phyloP scores from a whole-genome alignment of 2,329 filamentous ascomycete species.

The Dactylellina parvicollis region DNA sequence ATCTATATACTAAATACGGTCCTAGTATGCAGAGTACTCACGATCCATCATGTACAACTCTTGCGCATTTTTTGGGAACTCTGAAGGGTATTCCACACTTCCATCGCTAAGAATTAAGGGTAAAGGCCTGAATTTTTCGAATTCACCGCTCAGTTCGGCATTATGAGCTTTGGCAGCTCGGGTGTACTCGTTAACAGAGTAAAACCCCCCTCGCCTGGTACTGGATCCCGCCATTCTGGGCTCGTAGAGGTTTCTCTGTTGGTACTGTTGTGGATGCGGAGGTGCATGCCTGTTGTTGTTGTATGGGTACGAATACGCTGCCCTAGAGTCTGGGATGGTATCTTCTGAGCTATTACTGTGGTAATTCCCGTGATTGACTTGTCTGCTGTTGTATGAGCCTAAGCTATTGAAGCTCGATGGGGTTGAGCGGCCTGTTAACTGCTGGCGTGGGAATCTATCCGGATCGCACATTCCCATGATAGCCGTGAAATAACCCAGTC shows the following conservation, averaged over 20 bases:
- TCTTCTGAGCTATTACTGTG: slow-evolving; percentile 43
- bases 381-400: slow-evolving; percentile 30
- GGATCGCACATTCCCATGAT: slow-evolving; percentile 52
- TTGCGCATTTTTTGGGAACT: slow-evolving; percentile 48
- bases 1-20: neutral
- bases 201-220: slow-evolving; percentile 38
- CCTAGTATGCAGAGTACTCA: slow-evolving; percentile 5
- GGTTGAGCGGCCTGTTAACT: slow-evolving; percentile 24
- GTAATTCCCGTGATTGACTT: slow-evolving; percentile 36
- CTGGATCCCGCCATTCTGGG: slow-evolving; percentile 51
- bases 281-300: slow-evolving; percentile 4
- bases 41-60: slow-evolving; percentile 46
- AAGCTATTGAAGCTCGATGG: slow-evolving; percentile 46
- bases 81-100: slow-evolving; percentile 21
- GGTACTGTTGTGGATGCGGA: slow-evolving; percentile 14
- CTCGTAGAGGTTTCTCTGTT: slow-evolving; percentile 25
- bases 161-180: slow-evolving; percentile 43
- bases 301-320: slow-evolving; percentile 41
- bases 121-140: slow-evolving; percentile 38
- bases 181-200: slow-evolving; percentile 21
- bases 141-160: slow-evolving; percentile 46
- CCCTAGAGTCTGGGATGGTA: slow-evolving; percentile 31
- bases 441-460: slow-evolving; percentile 38
- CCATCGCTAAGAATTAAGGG: slow-evolving; percentile 33
- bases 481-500: slow-evolving; percentile 38